These are phyloP conservation scores for Dothideomycetes sp. DNA, from an alignment of 2,329 filamentous ascomycete species.

Conservation along the genomic window DNA sequence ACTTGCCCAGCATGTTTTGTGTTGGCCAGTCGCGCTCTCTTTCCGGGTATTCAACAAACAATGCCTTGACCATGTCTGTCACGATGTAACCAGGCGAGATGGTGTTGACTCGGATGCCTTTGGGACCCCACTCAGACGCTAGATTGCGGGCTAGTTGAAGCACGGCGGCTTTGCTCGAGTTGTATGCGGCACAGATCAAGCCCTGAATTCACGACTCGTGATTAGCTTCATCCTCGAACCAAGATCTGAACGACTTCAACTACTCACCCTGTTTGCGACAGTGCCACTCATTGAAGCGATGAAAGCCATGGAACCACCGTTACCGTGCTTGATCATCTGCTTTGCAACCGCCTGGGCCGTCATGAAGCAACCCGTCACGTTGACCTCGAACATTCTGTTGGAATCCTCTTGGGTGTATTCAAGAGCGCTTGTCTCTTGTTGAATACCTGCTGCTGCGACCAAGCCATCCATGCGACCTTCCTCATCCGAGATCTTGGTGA, in stretches of 20 bases:
- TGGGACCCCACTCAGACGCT: conserved; percentile 61
- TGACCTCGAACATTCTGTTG: conserved; percentile 54
- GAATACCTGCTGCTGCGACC: conserved; percentile 64
- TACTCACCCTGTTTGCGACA: conserved; percentile 53
- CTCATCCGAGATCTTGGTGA: conserved; percentile 58
- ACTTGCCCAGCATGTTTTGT: conserved; percentile 68
- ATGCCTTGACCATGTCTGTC: conserved; percentile 71
- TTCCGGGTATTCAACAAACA: conserved; percentile 70
- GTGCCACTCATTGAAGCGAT: conserved; percentile 56
- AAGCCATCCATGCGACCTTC: conserved; percentile 71
- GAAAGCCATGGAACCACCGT: conserved; percentile 52
- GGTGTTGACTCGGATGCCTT: conserved; percentile 71
- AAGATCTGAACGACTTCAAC: no score
- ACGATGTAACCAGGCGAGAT: conserved; percentile 73
- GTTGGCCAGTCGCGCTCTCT: conserved; percentile 59
- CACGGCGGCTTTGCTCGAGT: conserved; percentile 66
- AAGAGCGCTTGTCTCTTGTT: conserved; percentile 74
- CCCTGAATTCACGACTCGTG: conserved; percentile 38
- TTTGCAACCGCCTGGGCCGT: conserved; percentile 54
- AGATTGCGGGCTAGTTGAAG: conserved; percentile 62
- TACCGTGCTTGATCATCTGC: conserved; percentile 53
- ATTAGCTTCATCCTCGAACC: conserved; percentile 6
- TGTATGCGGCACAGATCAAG: conserved; percentile 60
- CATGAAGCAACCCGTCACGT: conserved; percentile 55
- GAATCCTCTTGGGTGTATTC: conserved; percentile 61